These are phyloP conservation scores for Borovskyia barvae DNA, from an alignment of 208 protist genomes.

Conservation along the genomic window DNA sequence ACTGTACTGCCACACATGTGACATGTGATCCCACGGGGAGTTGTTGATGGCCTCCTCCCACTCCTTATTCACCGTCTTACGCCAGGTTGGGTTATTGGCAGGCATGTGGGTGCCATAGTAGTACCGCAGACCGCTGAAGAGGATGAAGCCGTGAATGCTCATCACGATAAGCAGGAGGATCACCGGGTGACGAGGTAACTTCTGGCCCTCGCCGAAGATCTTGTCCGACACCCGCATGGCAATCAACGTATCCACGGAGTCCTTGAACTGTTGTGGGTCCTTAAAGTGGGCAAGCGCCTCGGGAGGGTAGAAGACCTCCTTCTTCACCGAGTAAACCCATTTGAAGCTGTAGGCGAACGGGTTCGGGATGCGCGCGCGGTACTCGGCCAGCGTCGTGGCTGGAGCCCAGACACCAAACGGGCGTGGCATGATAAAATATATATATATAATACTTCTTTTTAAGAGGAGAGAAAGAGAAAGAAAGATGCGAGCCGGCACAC, in stretches of 20 bases:
- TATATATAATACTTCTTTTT: no score
- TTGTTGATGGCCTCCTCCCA: conserved; percentile 91
- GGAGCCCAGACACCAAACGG: conserved; percentile 87
- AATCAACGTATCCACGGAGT: conserved; percentile 76
- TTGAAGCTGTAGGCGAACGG: conserved; percentile 54
- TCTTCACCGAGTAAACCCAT: conserved; percentile 41
- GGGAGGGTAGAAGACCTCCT: conserved; percentile 81
- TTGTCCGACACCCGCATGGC: conserved; percentile 79
- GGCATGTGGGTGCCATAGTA: conserved; percentile 77
- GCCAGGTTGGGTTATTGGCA: conserved; percentile 87
- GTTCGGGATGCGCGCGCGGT: conserved; percentile 69
- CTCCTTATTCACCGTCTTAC: conserved; percentile 89
- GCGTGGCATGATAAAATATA: conserved; percentile 68
- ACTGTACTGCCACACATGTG: conserved; percentile 88
- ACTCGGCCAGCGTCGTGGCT: conserved; percentile 84
- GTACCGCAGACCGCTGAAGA: conserved; percentile 55
- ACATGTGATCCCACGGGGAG: conserved; percentile 90
- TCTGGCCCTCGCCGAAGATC: conserved; percentile 84
- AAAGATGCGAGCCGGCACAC: not conserved
- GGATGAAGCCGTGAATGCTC: conserved; percentile 35
- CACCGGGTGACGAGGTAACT: conserved; percentile 58
- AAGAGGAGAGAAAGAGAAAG: not conserved
- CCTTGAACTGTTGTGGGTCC: conserved; percentile 86
- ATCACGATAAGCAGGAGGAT: conserved; percentile 41
- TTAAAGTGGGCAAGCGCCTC: conserved; percentile 86